A percentile compares a stretch with the other conserved stretches of the same genome.
phyloP scores from a whole-genome alignment of 169 alveolate species.

The Condylostoma magnum region DNA sequence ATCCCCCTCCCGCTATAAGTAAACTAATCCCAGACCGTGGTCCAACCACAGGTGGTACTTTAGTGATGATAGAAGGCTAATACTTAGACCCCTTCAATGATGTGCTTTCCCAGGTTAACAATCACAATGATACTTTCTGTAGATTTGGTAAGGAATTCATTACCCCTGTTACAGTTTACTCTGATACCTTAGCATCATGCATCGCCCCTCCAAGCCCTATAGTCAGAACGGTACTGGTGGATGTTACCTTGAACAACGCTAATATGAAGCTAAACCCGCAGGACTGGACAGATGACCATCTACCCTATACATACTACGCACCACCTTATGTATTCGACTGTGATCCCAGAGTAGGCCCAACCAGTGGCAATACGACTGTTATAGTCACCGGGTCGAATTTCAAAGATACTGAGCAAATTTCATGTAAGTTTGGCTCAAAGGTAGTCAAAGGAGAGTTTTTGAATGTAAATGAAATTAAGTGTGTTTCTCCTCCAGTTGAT shows the following conservation, averaged over 20 bases:
- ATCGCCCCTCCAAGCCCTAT: slow-evolving; percentile 76
- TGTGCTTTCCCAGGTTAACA: slow-evolving; percentile 48
- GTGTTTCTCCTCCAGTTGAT: slow-evolving; percentile 65
- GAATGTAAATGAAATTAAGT: slow-evolving; percentile 53
- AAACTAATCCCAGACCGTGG: slow-evolving; percentile 69
- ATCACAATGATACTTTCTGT: slow-evolving; percentile 70
- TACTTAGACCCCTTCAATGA: slow-evolving; percentile 65
- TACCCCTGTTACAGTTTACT: slow-evolving; percentile 57
- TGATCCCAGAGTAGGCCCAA: slow-evolving; percentile 76
- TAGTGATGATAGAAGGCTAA: slow-evolving; percentile 61
- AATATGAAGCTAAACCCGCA: slow-evolving; percentile 25
- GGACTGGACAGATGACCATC: slow-evolving; percentile 71
- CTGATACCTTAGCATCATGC: slow-evolving; percentile 63
- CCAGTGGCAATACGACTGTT: slow-evolving; percentile 63
- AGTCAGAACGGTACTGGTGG: slow-evolving; percentile 58
- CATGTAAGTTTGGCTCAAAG: slow-evolving; percentile 69
- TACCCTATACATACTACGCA: slow-evolving; percentile 63
- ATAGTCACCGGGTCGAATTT: slow-evolving; percentile 68
- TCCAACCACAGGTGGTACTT: slow-evolving; percentile 73
- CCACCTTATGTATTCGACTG: slow-evolving; percentile 70
- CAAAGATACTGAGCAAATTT: slow-evolving; percentile 59
- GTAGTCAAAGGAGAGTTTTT: slow-evolving; percentile 58
- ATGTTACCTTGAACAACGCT: slow-evolving; percentile 64
- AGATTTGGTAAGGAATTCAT: slow-evolving; percentile 54
- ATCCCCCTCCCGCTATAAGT: slow-evolving; percentile 61